Evolutionary conservation across 441 rosid genomes (phyloP).

Genomic region (Pelargonium citronellum): DNA sequence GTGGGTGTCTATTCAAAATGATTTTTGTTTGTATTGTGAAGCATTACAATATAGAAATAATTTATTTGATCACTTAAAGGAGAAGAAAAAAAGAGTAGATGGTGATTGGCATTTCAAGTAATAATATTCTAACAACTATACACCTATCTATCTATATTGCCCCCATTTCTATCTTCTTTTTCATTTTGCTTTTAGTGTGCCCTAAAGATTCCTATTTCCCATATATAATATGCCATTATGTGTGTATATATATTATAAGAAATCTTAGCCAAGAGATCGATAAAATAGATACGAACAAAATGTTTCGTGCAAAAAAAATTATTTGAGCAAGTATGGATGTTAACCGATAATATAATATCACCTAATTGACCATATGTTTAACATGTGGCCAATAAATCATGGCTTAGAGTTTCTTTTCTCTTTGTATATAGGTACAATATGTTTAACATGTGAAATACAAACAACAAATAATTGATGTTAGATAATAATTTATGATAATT

Average conservation of each 20-base stretch:
- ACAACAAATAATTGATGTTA: too few species aligned
- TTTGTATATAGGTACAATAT: too few species aligned
- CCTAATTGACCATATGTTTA: too few species aligned
- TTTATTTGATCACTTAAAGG: neutral
- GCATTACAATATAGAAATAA: neutral
- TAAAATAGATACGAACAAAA: neutral
- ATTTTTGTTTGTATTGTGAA: neutral
- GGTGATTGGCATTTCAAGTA: neutral
- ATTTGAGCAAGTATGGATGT: too few species aligned
- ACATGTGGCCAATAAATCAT: too few species aligned
- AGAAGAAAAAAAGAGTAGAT: neutral
- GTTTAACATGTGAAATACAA: too few species aligned
- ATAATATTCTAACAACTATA: neutral
- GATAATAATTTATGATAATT: too few species aligned
- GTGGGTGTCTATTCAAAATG: neutral
- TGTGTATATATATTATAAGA: neutral
- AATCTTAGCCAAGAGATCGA: neutral
- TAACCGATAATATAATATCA: too few species aligned
- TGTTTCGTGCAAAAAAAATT: too few species aligned
- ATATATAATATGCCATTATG: neutral
- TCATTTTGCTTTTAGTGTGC: neutral
- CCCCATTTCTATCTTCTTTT: neutral
- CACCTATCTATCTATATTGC: neutral
- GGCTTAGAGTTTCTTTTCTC: too few species aligned
- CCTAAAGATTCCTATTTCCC: neutral